These are phyloP conservation scores for Serendipita vermifera DNA, from an alignment of 768 basidiomycete species.

Conservation along the genomic window DNA sequence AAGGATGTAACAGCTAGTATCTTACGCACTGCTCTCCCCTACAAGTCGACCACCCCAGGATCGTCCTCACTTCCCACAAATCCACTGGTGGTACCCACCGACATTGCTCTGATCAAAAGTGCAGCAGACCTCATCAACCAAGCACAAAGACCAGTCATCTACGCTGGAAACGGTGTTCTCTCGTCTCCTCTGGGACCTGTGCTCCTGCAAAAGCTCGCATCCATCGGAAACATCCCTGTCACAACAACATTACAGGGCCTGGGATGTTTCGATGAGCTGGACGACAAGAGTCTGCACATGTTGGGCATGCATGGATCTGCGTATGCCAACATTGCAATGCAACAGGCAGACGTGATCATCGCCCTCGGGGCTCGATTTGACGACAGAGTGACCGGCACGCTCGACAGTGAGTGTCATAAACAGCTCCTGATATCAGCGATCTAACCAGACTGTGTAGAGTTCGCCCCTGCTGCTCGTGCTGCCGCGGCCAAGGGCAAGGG, in stretches of 20 bases:
- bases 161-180: conserved; percentile 85
- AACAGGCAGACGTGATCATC: conserved; percentile 93
- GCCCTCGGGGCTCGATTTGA: conserved; percentile 95
- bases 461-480: conserved; percentile 80
- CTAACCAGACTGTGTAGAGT: conserved; percentile 27
- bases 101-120: conserved; percentile 54
- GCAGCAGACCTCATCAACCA: conserved; percentile 88
- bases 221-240: conserved; percentile 88
- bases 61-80: conserved; percentile 61
- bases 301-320: conserved; percentile 97
- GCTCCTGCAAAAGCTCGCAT: conserved; percentile 63
- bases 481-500: conserved; percentile 79
- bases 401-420: conserved; percentile 34
- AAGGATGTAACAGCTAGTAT: conserved; percentile 96
- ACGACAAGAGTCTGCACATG: conserved; percentile 85
- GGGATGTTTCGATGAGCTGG: conserved; percentile 86
- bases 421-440: background rate
- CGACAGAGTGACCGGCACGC: conserved; percentile 90
- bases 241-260: conserved; percentile 94
- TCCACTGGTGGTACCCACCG: conserved; percentile 52
- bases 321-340: conserved; percentile 96
- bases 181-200: conserved; percentile 68
- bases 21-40: conserved; percentile 70
- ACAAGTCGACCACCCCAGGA: conserved; percentile 77
- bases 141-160: conserved; percentile 81